Percentiles rank a stretch among this genome's conserved stretches.
phyloP scores from a whole-genome alignment of 1,284 basidiomycete genomes.

The Flammula alnicola region DNA sequence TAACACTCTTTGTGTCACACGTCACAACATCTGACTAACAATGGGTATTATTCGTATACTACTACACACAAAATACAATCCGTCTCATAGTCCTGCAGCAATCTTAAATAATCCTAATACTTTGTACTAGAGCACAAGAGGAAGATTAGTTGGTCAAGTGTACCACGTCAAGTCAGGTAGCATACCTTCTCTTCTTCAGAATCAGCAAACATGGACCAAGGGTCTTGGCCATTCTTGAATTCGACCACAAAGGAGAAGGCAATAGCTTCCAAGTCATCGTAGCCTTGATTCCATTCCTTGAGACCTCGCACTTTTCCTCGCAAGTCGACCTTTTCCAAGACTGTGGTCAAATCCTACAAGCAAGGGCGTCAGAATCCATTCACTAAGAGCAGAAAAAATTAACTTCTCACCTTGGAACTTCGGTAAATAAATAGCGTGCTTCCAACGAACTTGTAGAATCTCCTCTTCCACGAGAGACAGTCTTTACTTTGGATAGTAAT shows the following conservation, averaged over 20 bases:
- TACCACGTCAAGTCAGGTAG: slow-evolving; percentile 12
- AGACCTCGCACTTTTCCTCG: slow-evolving; percentile 50
- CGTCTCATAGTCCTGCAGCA: slow-evolving; percentile 41
- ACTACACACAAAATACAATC: background rate
- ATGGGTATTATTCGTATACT: too few relatives aligned
- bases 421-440: slow-evolving; percentile 56
- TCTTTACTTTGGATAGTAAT: slow-evolving; percentile 66
- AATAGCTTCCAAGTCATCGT: slow-evolving; percentile 72
- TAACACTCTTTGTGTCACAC: background rate
- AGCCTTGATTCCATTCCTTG: slow-evolving; percentile 73
- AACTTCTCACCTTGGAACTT: slow-evolving; percentile 52
- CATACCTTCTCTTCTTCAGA: slow-evolving; percentile 69
- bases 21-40: too few relatives aligned
- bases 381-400: background rate
- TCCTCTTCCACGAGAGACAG: slow-evolving; percentile 64
- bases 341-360: slow-evolving; percentile 50
- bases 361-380: slow-evolving; percentile 3
- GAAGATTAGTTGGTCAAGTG: slow-evolving; percentile 6
- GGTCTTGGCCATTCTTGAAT: slow-evolving; percentile 51
- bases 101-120: slow-evolving; percentile 48
- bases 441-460: slow-evolving; percentile 64
- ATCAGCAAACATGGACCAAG: slow-evolving; percentile 70
- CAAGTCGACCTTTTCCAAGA: slow-evolving; percentile 55
- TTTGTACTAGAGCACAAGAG: slow-evolving; percentile 46
- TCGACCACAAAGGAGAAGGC: slow-evolving; percentile 72